Percentiles rank a stretch among this genome's conserved stretches.
Conservation (phyloP, 2,329 filamentous ascomycete species). For the Penicillium sp. region DNA sequence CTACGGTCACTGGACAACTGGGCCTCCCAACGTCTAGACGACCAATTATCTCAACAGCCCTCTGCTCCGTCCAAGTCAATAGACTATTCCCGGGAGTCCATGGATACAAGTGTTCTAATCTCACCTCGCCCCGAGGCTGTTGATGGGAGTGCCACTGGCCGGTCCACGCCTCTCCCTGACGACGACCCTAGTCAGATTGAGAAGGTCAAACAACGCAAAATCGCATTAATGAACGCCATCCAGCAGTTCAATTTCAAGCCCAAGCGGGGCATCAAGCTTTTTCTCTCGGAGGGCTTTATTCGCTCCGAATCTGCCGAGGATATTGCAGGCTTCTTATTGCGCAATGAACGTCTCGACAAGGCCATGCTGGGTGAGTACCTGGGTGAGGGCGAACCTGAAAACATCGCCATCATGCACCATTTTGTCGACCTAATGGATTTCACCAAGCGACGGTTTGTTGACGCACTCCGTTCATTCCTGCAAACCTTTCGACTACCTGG, state of each 20-base stretch:
- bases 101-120: constrained; percentile 59
- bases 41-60: constrained; percentile 48
- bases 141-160: constrained; percentile 45
- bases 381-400: constrained; percentile 85
- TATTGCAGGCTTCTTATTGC: constrained; percentile 75
- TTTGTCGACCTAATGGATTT: constrained; percentile 98
- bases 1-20: constrained; percentile 87
- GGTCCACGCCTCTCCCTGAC: constrained; percentile 64
- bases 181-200: constrained; percentile 94
- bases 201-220: constrained; percentile 89
- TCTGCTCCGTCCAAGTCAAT: constrained; percentile 46
- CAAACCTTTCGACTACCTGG: constrained; percentile 93
- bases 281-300: constrained; percentile 84
- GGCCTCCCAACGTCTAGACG: constrained; percentile 64
- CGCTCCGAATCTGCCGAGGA: constrained; percentile 69
- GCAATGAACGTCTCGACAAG: constrained; percentile 82
- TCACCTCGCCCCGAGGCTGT: constrained; percentile 54
- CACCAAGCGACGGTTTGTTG: constrained; percentile 81
- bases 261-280: constrained; percentile 79
- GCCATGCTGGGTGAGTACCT: constrained; percentile 88
- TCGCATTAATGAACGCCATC: constrained; percentile 80
- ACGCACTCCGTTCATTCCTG: constrained; percentile 82
- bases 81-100: constrained; percentile 62
- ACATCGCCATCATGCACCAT: constrained; percentile 96
- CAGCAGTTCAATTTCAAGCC: constrained; percentile 97